Base-by-base conservation (phyloP, 139 green algal species). In the Limnomonas spitsbergensis region DNA sequence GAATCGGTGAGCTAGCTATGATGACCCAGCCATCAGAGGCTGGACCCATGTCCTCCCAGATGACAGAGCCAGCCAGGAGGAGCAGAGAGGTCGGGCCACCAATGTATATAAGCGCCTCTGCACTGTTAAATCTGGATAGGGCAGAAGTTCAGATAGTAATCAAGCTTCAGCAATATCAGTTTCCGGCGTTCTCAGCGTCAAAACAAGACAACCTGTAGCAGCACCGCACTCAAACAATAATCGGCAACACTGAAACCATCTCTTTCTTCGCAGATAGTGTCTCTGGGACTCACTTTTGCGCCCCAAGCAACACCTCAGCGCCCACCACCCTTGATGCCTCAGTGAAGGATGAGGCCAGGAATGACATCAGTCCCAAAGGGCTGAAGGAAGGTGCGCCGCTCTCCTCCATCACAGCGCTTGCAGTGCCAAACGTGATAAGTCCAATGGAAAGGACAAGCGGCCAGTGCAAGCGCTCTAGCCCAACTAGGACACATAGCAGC, bases 61-160 rank as follows among this genome's bases (percentile, higher is more conserved):
- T n/a, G 2, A 77, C 66, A 4, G 73, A 76, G 2, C 40, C 74
- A 0, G 31, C 27, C 29, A 88, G 61, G 35, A 94, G 86, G 42
- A 89, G 3, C 3, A 77, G 54, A 0, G 81, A 83, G 3, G 85
- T 88, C 27, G 86, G 84, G 1, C 69, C 61, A 35, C 88, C 83
- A 29, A 92, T 54, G 66, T 91, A 94, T 9, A 92, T 83, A 37
- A 92, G 75, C 1, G 87, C 78, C 71, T 93, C 83, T 14, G 80
- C 81, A 9, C 69, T 89, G 78, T 84, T 88, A 53, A 73, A 81
- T 39, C 68, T 81, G 14, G 26, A 27, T 4, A 54, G n/a, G n/a
- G n/a, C n/a, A n/a, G n/a, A n/a, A n/a, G n/a, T 34, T 36, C 26
- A 53, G 27, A n/a, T 6, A n/a, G 29, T 47, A 66, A 27, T 20